Evolutionary conservation across 768 basidiomycete species (phyloP).

Genomic region (Candolleomyces eurysporus): DNA sequence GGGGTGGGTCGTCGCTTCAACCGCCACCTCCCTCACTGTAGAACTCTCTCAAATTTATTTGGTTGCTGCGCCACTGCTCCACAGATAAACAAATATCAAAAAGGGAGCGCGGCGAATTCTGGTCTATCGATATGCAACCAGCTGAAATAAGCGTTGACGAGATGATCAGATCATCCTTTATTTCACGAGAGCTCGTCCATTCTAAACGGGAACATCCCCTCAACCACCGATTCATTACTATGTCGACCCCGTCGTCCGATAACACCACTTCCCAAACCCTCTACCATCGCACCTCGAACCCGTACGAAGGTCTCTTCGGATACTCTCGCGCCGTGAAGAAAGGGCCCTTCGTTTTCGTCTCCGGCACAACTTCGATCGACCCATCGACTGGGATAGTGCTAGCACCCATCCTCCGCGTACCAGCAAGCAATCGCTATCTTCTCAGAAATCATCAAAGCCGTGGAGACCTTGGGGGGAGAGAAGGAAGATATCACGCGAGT

Average conservation of each 20-base stretch:
- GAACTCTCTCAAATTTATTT: no score
- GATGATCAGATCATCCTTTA: no score
- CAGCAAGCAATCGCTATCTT: slow-evolving; percentile 44
- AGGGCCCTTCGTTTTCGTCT: slow-evolving; percentile 52
- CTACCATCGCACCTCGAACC: slow-evolving; percentile 37
- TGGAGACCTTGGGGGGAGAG: slow-evolving; percentile 42
- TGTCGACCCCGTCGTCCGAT: neutral
- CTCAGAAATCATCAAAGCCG: slow-evolving; percentile 40
- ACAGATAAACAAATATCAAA: no score
- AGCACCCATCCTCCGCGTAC: slow-evolving; percentile 28
- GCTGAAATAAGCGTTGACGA: no score
- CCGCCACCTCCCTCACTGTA: no score
- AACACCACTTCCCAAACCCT: neutral
- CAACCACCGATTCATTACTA: neutral
- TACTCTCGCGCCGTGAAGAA: slow-evolving; percentile 52
- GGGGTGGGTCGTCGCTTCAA: no score
- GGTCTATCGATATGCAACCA: no score
- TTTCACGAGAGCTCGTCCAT: no score
- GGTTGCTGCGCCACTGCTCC: no score
- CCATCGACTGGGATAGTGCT: neutral
- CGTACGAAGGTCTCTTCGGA: slow-evolving; percentile 49
- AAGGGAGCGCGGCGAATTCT: no score
- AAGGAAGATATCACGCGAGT: slow-evolving; percentile 45
- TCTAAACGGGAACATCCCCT: neutral
- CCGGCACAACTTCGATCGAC: slow-evolving; percentile 51